These are phyloP conservation scores for Evernia prunastri DNA, from an alignment of 495 filamentous ascomycete species.

Conservation along the genomic window DNA sequence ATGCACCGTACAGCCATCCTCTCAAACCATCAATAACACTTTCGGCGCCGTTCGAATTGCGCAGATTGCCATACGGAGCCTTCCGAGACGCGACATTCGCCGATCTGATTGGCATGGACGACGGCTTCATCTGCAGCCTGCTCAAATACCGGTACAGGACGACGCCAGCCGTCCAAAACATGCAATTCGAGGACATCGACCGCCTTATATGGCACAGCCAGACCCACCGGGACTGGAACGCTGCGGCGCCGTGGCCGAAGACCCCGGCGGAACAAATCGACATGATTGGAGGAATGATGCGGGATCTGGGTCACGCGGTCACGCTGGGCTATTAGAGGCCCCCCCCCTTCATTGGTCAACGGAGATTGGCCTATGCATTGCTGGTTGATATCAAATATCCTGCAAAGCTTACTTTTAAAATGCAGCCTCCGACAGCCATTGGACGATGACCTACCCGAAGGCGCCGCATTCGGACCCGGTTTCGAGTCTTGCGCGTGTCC, in stretches of 20 bases:
- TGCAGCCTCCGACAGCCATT: neutral
- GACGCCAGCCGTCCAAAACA: neutral
- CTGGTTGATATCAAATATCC: too few relatives aligned
- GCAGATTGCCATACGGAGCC: neutral
- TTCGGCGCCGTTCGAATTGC: neutral
- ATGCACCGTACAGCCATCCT: neutral
- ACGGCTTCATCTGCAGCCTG: neutral
- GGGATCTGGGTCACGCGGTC: neutral
- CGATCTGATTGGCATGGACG: neutral
- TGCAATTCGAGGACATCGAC: neutral
- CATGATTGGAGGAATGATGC: neutral
- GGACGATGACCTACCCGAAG: neutral
- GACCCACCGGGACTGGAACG: neutral
- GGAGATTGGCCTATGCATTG: too few relatives aligned
- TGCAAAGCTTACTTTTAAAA: too few relatives aligned
- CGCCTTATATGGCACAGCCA: neutral
- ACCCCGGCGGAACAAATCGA: too few relatives aligned
- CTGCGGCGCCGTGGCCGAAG: neutral
- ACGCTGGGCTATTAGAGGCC: neutral
- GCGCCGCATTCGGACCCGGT: neutral
- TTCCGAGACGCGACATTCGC: neutral
- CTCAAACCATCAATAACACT: neutral
- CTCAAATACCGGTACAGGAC: neutral
- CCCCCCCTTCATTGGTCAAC: too few relatives aligned
- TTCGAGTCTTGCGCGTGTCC: neutral